Evolutionary conservation across 2,329 filamentous ascomycete genomes (phyloP), one percentile per base, ranked within the genome.

Genomic region (Trichoderma oligosporum): DNA sequence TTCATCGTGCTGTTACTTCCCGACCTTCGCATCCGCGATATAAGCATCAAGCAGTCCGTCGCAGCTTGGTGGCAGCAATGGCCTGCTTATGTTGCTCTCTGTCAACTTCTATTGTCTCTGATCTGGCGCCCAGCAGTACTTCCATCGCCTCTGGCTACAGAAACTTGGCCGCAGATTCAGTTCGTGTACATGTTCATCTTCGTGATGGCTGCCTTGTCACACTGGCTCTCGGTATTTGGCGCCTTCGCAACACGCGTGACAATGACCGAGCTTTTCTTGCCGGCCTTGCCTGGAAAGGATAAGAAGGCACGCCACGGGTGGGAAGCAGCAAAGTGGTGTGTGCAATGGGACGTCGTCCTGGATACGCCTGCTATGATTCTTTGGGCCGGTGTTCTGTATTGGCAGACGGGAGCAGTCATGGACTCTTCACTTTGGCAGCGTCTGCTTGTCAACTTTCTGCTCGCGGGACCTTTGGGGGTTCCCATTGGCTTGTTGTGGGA

Each of bases 1-100:
- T 42, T 42, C 20, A 42, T 42, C 39, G 2, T 4, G 39, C 12
- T 42, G 39, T 42, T 42, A 42, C 39, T 42, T 25, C 39, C 39
- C 20, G 39, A 42, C 39, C 12, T 42, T 42, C 39, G 39, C 39
- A 42, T 42, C 39, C 39, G 39, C 20, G 39, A 42, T 25, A 25
- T 42, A 42, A 42, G 39, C 39, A 42, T 22, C 39, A 42, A 42
- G 20, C 39, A 42, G 39, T n/a, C 39, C 39, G 39, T 42, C 39
- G 39, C 39, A 42, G 39, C 39, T 22, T 42, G 39, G 39, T 42
- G 39, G 39, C 39, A 42, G 39, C 39, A 42, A 42, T 42, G 39
- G 39, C 39, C 39, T 42, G 39, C 39, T 42, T 42, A 42, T 42
- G 39, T 42, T 25, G 39, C 39, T n/a, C 39, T 42, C 12, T n/a